phyloP scores from a whole-genome alignment of 441 rosid genomes.

The Arabidopsis hybrid region DNA sequence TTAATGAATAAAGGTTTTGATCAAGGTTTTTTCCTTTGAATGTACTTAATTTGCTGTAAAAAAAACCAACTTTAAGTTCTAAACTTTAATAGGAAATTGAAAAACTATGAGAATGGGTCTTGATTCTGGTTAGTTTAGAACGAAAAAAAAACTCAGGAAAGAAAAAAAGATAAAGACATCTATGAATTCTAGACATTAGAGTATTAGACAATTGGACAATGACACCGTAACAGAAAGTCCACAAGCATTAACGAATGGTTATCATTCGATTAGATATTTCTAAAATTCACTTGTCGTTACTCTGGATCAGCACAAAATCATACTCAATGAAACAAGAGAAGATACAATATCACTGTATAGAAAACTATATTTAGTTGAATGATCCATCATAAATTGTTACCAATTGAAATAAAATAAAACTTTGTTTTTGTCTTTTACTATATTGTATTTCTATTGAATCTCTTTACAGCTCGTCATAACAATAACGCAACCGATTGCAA shows the following conservation, averaged over 20 bases:
- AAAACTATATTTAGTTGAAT: not conserved
- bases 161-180: not conserved
- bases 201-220: too few species aligned
- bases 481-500: constrained; percentile 29
- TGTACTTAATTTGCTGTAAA: constrained; percentile 3
- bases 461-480: not conserved
- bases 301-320: constrained; percentile 9
- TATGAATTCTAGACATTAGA: not conserved
- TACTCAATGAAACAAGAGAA: constrained; percentile 18
- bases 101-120: not conserved
- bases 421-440: not conserved
- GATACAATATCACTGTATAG: not conserved
- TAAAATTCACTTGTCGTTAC: not conserved
- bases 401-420: not conserved
- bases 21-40: not conserved
- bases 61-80: not conserved
- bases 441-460: not conserved
- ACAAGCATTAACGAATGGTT: constrained; percentile 1
- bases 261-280: not conserved
- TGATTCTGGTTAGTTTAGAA: not conserved
- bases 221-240: constrained; percentile 27
- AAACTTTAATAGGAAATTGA: not conserved
- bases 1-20: not conserved
- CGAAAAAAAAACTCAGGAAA: not conserved
- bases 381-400: not conserved